Evolutionary conservation across 306 rosid species (phyloP), one percentile per base, ranked within the genome.

Genomic region (Sesbania bispinosa): DNA sequence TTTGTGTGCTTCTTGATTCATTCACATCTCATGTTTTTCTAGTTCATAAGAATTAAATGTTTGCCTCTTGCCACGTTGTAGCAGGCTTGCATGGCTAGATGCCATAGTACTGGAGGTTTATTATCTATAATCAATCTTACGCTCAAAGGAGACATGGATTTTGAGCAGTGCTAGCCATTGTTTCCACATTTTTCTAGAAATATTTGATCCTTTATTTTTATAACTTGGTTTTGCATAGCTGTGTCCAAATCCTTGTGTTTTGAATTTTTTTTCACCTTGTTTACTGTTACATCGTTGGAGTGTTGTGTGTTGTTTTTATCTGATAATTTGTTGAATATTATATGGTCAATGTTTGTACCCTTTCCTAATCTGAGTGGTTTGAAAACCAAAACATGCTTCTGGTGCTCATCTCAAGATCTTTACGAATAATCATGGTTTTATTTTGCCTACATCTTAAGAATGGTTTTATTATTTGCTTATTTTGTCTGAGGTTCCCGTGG

Each of bases 331-430:
- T 51, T 62, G 51, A 21, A 30, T 23, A 23, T 47, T 62, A 21
- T 73, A 7, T 38, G 5, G 54, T 52, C 36, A 51, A 50, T n/a
- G 26, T n/a, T 21, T 23, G 11, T 1, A 26, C 1, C 24, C 14
- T 13, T 32, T 67, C 32, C 73, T n/a, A 29, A 67, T 18, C 18
- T 66, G 72, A 63, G 45, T 47, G 73, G 24, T 29, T 4, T 29
- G 3, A 16, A 47, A 46, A 64, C 41, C 32, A 67, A 67, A 67
- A 32, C 19, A 6, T 47, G 46, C 19, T 32, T 67, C 10, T 10
- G 43, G 45, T 48, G 43, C 72, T 47, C 14, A 4, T 8, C 13
- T 14, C 36, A 24, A 29, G 13, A 54, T 19, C 38, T 6, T 2
- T 27, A n/a, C n/a, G 11, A 13, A 13, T 14, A 14, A 16, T 32